Conservation (phyloP, 2,329 filamentous ascomycete species). For the Metarhizium sp. region DNA sequence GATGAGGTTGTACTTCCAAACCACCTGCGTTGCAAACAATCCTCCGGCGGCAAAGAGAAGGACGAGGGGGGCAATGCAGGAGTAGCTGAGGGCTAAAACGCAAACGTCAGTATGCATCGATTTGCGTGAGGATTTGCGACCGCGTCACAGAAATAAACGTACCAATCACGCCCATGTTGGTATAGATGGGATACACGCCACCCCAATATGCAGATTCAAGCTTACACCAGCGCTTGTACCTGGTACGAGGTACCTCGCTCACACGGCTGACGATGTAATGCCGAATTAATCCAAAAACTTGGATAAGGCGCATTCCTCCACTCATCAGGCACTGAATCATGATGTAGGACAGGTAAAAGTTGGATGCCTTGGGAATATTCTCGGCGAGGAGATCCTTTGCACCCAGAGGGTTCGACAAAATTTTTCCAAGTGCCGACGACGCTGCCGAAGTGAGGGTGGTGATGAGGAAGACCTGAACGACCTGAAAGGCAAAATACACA, state of each 20-base stretch:
- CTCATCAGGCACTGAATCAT: constrained; percentile 82
- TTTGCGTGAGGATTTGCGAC: too few species aligned
- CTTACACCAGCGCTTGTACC: constrained; percentile 69
- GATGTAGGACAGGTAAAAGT: constrained; percentile 93
- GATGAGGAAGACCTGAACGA: constrained; percentile 86
- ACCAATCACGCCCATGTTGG: constrained; percentile 73
- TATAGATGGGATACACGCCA: constrained; percentile 71
- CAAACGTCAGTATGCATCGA: background rate
- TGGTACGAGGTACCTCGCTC: constrained; percentile 68
- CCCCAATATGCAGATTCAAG: constrained; percentile 75
- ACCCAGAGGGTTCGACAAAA: constrained; percentile 51
- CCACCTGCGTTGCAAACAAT: constrained; percentile 72
- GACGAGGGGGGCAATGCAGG: constrained; percentile 77
- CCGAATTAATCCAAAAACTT: constrained; percentile 52
- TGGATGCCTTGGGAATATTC: constrained; percentile 74
- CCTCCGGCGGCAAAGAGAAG: constrained; percentile 74
- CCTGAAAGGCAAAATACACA: constrained; percentile 82
- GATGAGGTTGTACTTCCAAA: constrained; percentile 84
- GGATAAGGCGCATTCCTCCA: constrained; percentile 64
- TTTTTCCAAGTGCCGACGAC: constrained; percentile 53
- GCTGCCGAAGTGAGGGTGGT: constrained; percentile 77
- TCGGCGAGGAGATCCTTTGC: constrained; percentile 58
- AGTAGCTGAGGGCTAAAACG: constrained; percentile 64
- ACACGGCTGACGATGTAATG: constrained; percentile 57
- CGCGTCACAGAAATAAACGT: constrained; percentile 22